Evolutionary conservation across 169 alveolate species (phyloP), one percentile per base, ranked within the genome.

Genomic region (Perkinsus olseni): DNA sequence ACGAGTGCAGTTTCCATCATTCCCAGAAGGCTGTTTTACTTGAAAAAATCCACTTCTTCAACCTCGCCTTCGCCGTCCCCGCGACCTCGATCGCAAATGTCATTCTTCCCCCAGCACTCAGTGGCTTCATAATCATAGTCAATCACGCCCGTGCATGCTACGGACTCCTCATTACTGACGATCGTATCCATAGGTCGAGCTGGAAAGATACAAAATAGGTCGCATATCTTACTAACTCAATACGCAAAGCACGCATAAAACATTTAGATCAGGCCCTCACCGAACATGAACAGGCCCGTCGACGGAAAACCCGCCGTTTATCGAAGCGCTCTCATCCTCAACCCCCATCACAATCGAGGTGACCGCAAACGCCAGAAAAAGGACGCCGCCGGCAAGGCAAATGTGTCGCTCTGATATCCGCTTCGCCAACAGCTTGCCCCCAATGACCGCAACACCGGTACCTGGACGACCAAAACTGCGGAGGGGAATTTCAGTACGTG

Each of bases 391-490:
- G n/a, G 82, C n/a, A 20, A 93, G 74, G 17, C 50, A 39, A 39
- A 93, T 92, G 0, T 36, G 28, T 0, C 93, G 82, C 93, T 93
- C 95, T 31, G 93, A 51, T 20, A 93, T 93, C 38, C 91, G 11
- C n/a, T 38, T 39, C 74, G 95, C 95, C 40, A 93, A 74, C 17
- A 93, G 74, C 39, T 91, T 91, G 8, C 95, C 95, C 6, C 95
- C 95, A 8, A 93, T 13, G 13, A 93, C 95, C 4, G 95, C 95
- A 36, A 93, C 0, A 34, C 92, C 95, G 20, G 95, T 91, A 45
- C 62, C 62, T 45, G 62, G 17, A 10, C 17, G 17, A 45, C 17
- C 6, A 45, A n/a, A n/a, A n/a, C n/a, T n/a, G n/a, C n/a, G n/a
- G 6, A 6, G n/a, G 6, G 17, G 62, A 45, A 10, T 17, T 45